These are phyloP conservation scores for Alternaria tenuissima DNA, from an alignment of 2,329 filamentous ascomycete species.

Conservation along the genomic window DNA sequence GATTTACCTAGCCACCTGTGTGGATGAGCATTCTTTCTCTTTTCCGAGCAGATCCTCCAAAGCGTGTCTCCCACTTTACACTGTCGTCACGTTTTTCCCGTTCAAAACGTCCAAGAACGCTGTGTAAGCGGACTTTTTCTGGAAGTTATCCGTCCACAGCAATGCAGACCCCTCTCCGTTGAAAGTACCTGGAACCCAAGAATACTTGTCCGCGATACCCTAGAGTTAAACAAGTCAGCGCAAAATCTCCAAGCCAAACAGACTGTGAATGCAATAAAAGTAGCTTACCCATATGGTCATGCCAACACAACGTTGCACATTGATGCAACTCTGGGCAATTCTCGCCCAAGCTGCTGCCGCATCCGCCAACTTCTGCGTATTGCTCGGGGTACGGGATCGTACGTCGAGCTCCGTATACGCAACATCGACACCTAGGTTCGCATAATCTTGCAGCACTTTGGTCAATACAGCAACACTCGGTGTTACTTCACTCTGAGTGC, in stretches of 20 bases:
- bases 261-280: not conserved
- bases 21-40: not conserved
- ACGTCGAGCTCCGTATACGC: conserved; percentile 70
- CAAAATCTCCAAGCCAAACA: not conserved
- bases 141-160: conserved; percentile 41
- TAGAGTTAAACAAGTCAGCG: conserved; percentile 16
- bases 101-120: conserved; percentile 36
- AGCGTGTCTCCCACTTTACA: not conserved
- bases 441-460: conserved; percentile 61
- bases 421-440: conserved; percentile 63
- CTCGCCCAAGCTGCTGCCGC: conserved; percentile 56
- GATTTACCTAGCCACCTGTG: not conserved
- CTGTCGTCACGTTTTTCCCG: conserved; percentile 16
- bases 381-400: conserved; percentile 57
- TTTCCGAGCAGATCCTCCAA: not conserved
- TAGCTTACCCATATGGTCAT: conserved; percentile 57
- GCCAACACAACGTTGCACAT: conserved; percentile 46
- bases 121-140: conserved; percentile 45
- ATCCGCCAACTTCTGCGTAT: conserved; percentile 50
- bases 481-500: conserved; percentile 49
- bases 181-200: conserved; percentile 50
- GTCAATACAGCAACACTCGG: conserved; percentile 56
- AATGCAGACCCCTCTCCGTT: conserved; percentile 45
- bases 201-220: conserved; percentile 45
- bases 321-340: conserved; percentile 46